Evolutionary conservation across 768 basidiomycete species (phyloP).

Genomic region (Hypholoma fasciculare): DNA sequence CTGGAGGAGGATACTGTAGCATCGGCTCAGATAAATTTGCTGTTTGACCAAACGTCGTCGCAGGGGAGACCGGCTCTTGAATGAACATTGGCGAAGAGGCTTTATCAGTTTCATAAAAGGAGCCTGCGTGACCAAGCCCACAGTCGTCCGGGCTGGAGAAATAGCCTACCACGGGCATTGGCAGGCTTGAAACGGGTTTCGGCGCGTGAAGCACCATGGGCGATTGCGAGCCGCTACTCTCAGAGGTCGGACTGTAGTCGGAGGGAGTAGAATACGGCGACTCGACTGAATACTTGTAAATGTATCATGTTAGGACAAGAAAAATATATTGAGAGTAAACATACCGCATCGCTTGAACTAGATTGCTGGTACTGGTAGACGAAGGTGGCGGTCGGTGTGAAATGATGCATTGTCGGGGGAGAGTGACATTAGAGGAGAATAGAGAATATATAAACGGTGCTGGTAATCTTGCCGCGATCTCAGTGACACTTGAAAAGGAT

Average conservation of each 20-base stretch:
- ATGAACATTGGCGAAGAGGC: neutral
- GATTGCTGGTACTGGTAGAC: neutral
- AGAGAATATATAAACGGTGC: neutral
- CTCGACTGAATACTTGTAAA: no score
- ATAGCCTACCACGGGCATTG: neutral
- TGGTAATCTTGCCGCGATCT: neutral
- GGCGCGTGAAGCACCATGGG: constrained; percentile 12
- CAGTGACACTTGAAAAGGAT: constrained; percentile 14
- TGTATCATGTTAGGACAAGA: no score
- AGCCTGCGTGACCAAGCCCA: neutral
- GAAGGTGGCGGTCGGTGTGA: neutral
- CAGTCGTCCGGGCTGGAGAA: neutral
- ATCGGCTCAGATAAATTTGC: no score
- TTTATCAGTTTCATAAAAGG: no score
- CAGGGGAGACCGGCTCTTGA: no score
- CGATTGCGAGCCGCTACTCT: neutral
- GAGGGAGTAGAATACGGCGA: no score
- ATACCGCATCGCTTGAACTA: no score
- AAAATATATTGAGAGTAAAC: no score
- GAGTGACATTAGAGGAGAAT: neutral
- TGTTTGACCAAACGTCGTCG: no score
- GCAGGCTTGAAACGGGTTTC: constrained; percentile 12
- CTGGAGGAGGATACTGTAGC: no score
- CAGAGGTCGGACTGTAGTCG: no score
- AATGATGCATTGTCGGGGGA: neutral